Evolutionary conservation across 805 yeast species (phyloP).

Genomic region (Danielozyma ontarioensis): DNA sequence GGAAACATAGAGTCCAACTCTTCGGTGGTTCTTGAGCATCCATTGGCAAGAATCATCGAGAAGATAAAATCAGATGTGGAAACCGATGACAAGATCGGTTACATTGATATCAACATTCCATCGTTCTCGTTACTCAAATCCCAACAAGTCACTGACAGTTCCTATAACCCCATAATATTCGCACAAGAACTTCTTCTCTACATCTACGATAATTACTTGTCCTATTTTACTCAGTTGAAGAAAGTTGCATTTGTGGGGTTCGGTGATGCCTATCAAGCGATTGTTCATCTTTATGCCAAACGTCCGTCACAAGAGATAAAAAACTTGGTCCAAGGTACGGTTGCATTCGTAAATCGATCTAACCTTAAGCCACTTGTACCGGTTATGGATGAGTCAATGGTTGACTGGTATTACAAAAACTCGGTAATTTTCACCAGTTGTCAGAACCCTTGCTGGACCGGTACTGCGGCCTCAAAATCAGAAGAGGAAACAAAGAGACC

Average conservation of each 20-base stretch:
- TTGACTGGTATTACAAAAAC: conserved; percentile 87
- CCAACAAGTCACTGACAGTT: conserved; percentile 10
- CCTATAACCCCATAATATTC: conserved; percentile 56
- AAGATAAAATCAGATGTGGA: conserved; percentile 39
- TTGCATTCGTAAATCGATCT: conserved; percentile 63
- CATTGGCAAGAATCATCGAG: conserved; percentile 55
- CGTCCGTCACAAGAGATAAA: conserved; percentile 52
- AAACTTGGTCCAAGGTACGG: conserved; percentile 61
- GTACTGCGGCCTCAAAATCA: conserved; percentile 17
- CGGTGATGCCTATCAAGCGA: conserved; percentile 85
- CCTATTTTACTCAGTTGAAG: conserved; percentile 59
- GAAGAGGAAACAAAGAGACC: conserved; percentile 56
- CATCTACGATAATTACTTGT: conserved; percentile 87
- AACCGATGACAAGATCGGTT: conserved; percentile 48
- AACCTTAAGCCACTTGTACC: conserved; percentile 78
- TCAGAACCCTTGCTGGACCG: conserved; percentile 78
- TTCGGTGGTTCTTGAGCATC: conserved; percentile 72
- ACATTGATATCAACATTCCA: conserved; percentile 81
- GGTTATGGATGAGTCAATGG: conserved; percentile 79
- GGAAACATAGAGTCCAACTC: conserved; percentile 73
- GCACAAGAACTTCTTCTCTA: conserved; percentile 75
- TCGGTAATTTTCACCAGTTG: conserved; percentile 76
- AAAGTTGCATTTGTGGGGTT: conserved; percentile 78
- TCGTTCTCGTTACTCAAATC: conserved; percentile 35
- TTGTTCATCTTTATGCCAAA: conserved; percentile 84